Evolutionary conservation across 2,329 filamentous ascomycete genomes (phyloP), one percentile per base, ranked within the genome.

Genomic region (Colletotrichum sojae): DNA sequence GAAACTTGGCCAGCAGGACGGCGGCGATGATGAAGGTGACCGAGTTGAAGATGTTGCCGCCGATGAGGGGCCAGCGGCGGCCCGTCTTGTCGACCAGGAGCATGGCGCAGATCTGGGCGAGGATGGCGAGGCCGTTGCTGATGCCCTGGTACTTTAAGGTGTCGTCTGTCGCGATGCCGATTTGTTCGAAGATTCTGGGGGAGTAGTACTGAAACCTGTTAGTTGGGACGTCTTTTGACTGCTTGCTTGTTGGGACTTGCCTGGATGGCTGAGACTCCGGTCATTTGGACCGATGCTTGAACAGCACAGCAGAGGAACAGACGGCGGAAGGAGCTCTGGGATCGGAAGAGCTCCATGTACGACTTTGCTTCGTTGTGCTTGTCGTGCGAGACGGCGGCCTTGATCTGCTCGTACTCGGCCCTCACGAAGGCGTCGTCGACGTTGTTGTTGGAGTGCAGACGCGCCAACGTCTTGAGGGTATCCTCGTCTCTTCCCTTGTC

Each of bases 141-240:
- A 94, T 94, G 57, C 90, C 91, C 76, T 94, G 92, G 76, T 94
- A 94, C 72, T 91, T 89, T 43, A 94, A 84, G 0, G 92, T 89
- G 25, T 92, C 85, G 51, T 88, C 82, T 22, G 86, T 85, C 0
- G 80, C 77, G 72, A 94, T 94, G 22, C 91, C 91, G 73, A 93
- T 92, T 75, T 92, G 86, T 1, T 78, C 80, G 78, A 91, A 94
- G 73, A 93, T 93, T 2, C 75, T 78, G 15, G 91, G 86, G 0
- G 89, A 90, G 79, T 91, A 94, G 79, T 94, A 94, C 58, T 67
- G 25, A 3, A 5, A n/a, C 3, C 3, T 5, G 56, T 66, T 43
- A 66, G 56, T 9, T 10, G 5, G 12, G 8, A 8, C 9, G 13
- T 12, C 0, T 51, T 22, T 8, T 12, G 5, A 1, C 3, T 65